A percentile compares a stretch with the other conserved stretches of the same genome.
Evolutionary conservation across 2,329 filamentous ascomycete genomes (phyloP).

Genomic region (Lachnellula occidentalis): DNA sequence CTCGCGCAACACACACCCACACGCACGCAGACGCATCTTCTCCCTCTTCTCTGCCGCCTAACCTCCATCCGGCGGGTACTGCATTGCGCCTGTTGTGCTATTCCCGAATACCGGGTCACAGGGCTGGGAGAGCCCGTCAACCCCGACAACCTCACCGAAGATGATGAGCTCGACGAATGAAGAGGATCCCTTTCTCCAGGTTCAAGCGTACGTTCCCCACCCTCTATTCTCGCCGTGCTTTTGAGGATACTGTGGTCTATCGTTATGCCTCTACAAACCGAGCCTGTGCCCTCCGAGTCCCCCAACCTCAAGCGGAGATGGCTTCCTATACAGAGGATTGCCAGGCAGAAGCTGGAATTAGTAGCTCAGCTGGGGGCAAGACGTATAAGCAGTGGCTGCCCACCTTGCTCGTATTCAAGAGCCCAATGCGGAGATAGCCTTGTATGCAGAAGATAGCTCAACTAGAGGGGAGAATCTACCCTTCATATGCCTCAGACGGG

Average conservation of each 20-base stretch:
- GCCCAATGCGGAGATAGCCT: too few species aligned
- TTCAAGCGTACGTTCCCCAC: slow-evolving; percentile 53
- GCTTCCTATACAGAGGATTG: not conserved
- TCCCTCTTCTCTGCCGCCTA: not conserved
- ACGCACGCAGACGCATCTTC: not conserved
- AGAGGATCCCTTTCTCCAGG: slow-evolving; percentile 67
- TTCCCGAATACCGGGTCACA: not conserved
- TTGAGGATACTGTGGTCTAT: not conserved
- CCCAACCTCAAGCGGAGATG: not conserved
- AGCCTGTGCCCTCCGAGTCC: slow-evolving; percentile 3
- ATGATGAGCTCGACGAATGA: slow-evolving; percentile 66
- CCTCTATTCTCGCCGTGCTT: not conserved
- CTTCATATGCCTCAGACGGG: too few species aligned
- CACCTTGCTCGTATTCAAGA: too few species aligned
- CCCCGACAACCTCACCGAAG: slow-evolving; percentile 12
- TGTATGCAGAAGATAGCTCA: too few species aligned
- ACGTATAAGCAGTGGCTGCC: too few species aligned
- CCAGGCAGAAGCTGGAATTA: not conserved
- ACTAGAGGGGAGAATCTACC: too few species aligned
- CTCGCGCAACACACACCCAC: not conserved
- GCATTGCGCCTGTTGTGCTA: not conserved
- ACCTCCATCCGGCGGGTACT: not conserved
- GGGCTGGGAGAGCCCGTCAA: not conserved
- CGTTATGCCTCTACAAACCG: not conserved
- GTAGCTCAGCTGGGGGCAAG: not conserved